These are phyloP conservation scores for Phytophthora constricta DNA, from an alignment of 352 stramenopile species.

Conservation along the genomic window DNA sequence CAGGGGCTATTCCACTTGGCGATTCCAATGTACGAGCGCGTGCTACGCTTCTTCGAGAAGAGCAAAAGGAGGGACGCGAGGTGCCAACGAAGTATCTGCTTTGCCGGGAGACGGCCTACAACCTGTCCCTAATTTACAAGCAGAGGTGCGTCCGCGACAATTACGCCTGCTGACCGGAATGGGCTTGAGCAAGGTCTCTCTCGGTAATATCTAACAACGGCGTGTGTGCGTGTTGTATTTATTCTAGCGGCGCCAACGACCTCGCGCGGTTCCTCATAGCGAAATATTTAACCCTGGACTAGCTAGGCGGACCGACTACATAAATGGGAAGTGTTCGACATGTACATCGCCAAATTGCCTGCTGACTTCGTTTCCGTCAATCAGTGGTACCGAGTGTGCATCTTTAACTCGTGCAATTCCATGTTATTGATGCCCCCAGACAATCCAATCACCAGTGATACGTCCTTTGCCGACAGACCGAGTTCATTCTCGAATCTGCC, in stretches of 20 bases:
- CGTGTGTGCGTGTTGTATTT: too few species aligned
- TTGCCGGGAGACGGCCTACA: slow-evolving; percentile 87
- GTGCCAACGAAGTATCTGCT: slow-evolving; percentile 74
- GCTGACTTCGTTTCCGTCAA: too few species aligned
- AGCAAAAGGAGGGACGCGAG: slow-evolving; percentile 50
- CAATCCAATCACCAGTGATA: too few species aligned
- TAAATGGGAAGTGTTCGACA: neutral
- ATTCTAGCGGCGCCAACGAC: slow-evolving; percentile 73
- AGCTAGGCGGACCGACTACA: slow-evolving; percentile 16
- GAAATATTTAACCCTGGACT: slow-evolving; percentile 86
- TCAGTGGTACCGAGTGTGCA: too few species aligned
- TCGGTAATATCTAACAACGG: too few species aligned
- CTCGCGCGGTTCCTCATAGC: slow-evolving; percentile 77
- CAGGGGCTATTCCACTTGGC: slow-evolving; percentile 87
- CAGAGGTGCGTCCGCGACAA: slow-evolving; percentile 73
- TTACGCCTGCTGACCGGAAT: neutral
- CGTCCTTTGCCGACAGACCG: too few species aligned
- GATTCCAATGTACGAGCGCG: slow-evolving; percentile 89
- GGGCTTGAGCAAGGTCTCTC: too few species aligned
- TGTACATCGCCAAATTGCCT: too few species aligned
- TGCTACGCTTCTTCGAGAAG: slow-evolving; percentile 80
- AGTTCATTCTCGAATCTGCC: too few species aligned
- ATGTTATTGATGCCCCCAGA: too few species aligned
- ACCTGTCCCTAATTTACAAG: slow-evolving; percentile 89
- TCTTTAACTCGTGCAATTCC: too few species aligned